These are phyloP conservation scores for Cladophialophora carrionii DNA, from an alignment of 2,329 filamentous ascomycete species.

Conservation along the genomic window DNA sequence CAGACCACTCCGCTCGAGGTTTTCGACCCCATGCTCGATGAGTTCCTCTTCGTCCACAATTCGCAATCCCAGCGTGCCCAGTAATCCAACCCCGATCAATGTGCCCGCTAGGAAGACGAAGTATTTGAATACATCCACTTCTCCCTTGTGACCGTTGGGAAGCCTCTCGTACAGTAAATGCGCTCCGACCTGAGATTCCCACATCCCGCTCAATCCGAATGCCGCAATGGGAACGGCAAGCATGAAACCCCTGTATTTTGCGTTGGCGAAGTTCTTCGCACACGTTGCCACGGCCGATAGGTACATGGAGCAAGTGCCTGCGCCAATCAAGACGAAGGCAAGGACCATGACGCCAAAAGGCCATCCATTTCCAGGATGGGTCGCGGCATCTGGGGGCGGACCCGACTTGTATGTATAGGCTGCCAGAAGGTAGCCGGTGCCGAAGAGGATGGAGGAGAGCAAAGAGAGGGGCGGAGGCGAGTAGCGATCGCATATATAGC, in stretches of 20 bases:
- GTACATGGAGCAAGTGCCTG: constrained; percentile 87
- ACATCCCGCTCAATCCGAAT: constrained; percentile 93
- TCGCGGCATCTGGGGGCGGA: constrained; percentile 55
- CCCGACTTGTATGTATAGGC: constrained; percentile 73
- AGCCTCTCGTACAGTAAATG: constrained; percentile 72
- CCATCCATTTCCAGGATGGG: constrained; percentile 59
- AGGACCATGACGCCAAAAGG: constrained; percentile 82
- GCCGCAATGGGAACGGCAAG: constrained; percentile 88
- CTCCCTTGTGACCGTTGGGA: constrained; percentile 64
- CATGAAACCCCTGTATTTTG: constrained; percentile 83
- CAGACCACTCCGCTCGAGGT: constrained; percentile 85
- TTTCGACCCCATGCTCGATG: constrained; percentile 86
- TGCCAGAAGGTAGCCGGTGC: constrained; percentile 78
- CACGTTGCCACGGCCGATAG: constrained; percentile 88
- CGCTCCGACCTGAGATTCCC: constrained; percentile 86
- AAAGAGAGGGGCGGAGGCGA: constrained; percentile 78
- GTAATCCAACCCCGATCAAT: constrained; percentile 69
- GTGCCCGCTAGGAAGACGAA: constrained; percentile 81
- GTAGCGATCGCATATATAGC: constrained; percentile 87
- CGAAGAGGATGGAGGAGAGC: constrained; percentile 73
- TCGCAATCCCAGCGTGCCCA: constrained; percentile 73
- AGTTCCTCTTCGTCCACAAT: constrained; percentile 84
- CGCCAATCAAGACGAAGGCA: constrained; percentile 80
- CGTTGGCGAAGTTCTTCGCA: constrained; percentile 95
- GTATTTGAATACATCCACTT: constrained; percentile 77